phyloP scores from a whole-genome alignment of 257 asterid genomes.

The Fraxinus anomala region DNA sequence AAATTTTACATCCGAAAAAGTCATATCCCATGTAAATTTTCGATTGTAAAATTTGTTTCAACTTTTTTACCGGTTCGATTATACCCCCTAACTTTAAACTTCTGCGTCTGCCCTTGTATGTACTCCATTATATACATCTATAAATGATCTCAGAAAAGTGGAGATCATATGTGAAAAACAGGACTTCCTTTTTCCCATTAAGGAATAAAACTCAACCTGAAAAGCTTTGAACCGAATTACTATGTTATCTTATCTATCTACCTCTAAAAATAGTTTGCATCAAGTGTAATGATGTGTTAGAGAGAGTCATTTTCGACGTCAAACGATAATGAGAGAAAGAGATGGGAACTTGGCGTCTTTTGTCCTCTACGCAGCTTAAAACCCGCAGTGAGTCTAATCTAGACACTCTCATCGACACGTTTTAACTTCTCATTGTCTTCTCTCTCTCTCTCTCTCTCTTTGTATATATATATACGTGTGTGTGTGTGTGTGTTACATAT shows the following conservation, averaged over 20 bases:
- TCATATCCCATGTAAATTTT: too few species aligned
- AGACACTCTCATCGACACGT: conserved; percentile 31
- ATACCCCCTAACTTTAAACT: too few species aligned
- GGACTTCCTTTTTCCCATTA: neutral
- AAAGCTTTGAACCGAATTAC: too few species aligned
- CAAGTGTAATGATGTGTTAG: neutral
- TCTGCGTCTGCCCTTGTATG: too few species aligned
- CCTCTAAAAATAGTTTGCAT: neutral
- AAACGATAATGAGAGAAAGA: neutral
- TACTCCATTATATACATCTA: too few species aligned
- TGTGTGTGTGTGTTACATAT: too few species aligned
- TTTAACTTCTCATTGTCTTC: conserved; percentile 28
- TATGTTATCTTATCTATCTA: neutral
- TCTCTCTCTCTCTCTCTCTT: neutral
- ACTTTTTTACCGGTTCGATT: too few species aligned
- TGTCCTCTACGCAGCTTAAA: conserved; percentile 2
- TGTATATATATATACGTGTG: too few species aligned
- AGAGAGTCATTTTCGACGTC: neutral
- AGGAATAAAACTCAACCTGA: too few species aligned
- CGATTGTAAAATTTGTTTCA: too few species aligned
- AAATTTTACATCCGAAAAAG: too few species aligned
- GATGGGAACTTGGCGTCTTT: neutral
- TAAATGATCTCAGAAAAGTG: too few species aligned
- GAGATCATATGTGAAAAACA: neutral
- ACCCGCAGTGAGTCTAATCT: neutral